These are phyloP conservation scores for Aegilops umbellulata DNA, from an alignment of 176 grass and related monocot species.

Conservation along the genomic window DNA sequence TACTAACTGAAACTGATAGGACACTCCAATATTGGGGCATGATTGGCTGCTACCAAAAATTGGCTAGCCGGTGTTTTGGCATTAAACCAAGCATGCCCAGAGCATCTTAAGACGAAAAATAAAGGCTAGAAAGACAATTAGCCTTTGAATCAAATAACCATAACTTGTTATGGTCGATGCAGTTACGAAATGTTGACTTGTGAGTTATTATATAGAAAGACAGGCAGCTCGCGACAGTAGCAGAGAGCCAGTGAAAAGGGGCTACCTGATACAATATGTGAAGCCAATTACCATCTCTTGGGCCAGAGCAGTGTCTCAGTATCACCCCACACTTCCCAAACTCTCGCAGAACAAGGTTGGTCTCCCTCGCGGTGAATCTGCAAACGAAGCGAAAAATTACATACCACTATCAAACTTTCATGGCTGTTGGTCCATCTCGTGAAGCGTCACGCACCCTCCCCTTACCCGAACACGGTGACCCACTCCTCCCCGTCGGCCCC, in stretches of 20 bases:
- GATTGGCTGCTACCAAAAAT: neutral
- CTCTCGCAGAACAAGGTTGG: constrained; percentile 65
- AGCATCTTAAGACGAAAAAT: no score
- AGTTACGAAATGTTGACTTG: no score
- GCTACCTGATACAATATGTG: constrained; percentile 79
- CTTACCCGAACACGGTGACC: constrained; percentile 79
- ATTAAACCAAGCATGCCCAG: neutral
- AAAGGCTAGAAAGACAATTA: no score
- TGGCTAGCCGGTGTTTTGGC: neutral
- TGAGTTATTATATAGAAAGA: no score
- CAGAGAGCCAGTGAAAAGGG: neutral
- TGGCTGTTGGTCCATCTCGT: neutral
- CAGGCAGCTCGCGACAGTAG: no score
- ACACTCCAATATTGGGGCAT: neutral
- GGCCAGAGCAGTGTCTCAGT: constrained; percentile 53
- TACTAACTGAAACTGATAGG: neutral
- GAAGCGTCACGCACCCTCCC: neutral
- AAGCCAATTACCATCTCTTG: constrained; percentile 71
- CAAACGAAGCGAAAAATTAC: neutral
- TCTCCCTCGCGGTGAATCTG: constrained; percentile 59
- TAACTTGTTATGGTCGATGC: no score
- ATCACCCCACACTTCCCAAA: constrained; percentile 80
- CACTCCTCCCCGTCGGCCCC: constrained; percentile 52
- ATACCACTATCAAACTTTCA: neutral
- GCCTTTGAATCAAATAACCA: no score